These are phyloP conservation scores for Capsicum pubescens DNA, from an alignment of 257 asterid genomes.

Conservation along the genomic window DNA sequence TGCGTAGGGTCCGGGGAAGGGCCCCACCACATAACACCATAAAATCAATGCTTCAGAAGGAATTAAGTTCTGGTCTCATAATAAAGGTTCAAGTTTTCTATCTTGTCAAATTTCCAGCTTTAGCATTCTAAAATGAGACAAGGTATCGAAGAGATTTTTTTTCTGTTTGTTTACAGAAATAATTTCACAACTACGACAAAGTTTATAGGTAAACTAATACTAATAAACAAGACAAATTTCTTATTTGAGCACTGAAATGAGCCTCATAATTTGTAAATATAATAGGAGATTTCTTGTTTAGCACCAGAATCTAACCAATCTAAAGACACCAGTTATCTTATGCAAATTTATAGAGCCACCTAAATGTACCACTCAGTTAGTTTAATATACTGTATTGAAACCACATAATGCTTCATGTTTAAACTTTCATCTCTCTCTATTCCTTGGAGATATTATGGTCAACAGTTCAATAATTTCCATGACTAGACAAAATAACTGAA, in stretches of 20 bases:
- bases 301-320: conserved; percentile 19
- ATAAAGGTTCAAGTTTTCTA: background rate
- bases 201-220: background rate
- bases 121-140: background rate
- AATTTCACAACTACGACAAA: background rate
- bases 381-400: background rate
- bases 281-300: conserved; percentile 9
- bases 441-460: conserved; percentile 15
- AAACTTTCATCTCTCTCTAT: background rate
- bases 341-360: background rate
- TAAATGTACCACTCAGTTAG: background rate
- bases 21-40: background rate
- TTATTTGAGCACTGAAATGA: background rate
- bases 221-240: background rate
- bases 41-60: background rate
- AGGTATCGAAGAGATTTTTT: background rate
- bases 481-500: background rate
- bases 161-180: background rate
- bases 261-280: background rate
- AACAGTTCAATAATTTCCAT: background rate
- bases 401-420: background rate
- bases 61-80: background rate
- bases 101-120: background rate
- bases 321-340: background rate
- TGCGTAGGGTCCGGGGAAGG: no score